Evolutionary conservation across 495 filamentous ascomycete genomes (phyloP), one percentile per base, ranked within the genome.

Genomic region (Penicillium samsonianum): DNA sequence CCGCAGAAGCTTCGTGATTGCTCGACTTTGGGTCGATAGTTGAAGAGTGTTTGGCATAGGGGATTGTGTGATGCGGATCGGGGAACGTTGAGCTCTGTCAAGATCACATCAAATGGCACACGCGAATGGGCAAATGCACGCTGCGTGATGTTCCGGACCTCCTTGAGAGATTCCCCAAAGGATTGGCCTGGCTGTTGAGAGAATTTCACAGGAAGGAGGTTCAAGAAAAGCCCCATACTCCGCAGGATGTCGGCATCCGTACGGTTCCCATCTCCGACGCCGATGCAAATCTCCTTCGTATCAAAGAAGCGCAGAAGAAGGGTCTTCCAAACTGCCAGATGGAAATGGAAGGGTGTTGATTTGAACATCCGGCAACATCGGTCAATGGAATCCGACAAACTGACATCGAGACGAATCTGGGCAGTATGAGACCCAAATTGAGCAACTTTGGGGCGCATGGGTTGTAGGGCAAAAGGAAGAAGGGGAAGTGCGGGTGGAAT

Each of bases 201-300:
- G 62, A 80, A 73, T 2, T 65, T 67, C 3, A 84, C 30, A 0
- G 82, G 69, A 0, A 85, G 65, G 2, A 83, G 53, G 50, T 86
- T 83, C 9, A 82, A 33, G 70, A 78, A 60, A 28, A 73, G 51
- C 9, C 83, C 77, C 16, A 84, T 59, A 12, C 54, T 76, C 4
- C 59, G 49, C n/a, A 68, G 31, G 2, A 73, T 35, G 8, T 66
- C 65, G 16, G 42, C 33, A 19, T 73, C 62, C 0, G 68, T 60
- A 5, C 79, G 70, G 53, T 76, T 76, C 6, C 67, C 73, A 57
- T 78, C 74, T 0, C 68, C 72, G 14, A 82, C 68, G 4, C 79
- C 78, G 28, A 82, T 78, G 33, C 59, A 72, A 26, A 81, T 22
- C 19, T 78, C 67, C 0, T 75, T 62, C 1, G 50, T 46, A 10